These are phyloP conservation scores for Cyberlindnera mycetangii DNA, from an alignment of 805 yeast genomes.

Conservation along the genomic window DNA sequence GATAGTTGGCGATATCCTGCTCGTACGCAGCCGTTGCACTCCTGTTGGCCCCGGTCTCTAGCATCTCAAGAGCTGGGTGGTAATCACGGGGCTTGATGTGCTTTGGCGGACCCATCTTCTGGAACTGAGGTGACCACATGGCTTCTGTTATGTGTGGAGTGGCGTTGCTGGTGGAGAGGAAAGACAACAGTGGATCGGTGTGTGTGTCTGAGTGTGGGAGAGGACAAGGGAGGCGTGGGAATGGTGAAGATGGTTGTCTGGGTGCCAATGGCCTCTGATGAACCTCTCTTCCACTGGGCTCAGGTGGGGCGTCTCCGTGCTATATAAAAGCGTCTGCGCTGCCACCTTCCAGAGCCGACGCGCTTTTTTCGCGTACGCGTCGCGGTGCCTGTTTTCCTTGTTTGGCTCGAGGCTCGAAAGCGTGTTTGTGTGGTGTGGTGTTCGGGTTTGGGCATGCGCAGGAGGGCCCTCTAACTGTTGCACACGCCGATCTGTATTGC, in stretches of 20 bases:
- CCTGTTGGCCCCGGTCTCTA: slow-evolving; percentile 43
- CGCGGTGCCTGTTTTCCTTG: slow-evolving; percentile 2
- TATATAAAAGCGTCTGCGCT: background rate
- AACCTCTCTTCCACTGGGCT: background rate
- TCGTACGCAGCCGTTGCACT: slow-evolving; percentile 40
- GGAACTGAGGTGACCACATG: slow-evolving; percentile 26
- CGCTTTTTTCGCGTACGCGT: slow-evolving; percentile 7
- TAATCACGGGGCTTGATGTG: slow-evolving; percentile 21
- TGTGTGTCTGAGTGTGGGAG: background rate
- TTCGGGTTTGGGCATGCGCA: background rate
- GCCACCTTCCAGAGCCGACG: slow-evolving; percentile 2
- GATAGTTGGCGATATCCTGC: slow-evolving; percentile 38
- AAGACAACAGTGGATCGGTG: background rate
- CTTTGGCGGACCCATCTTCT: slow-evolving; percentile 30
- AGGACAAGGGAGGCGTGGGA: background rate
- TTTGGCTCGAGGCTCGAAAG: background rate
- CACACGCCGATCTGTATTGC: too few relatives aligned
- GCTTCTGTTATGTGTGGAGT: background rate
- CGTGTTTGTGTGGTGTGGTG: background rate
- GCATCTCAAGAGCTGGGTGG: slow-evolving; percentile 41
- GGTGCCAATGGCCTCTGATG: background rate
- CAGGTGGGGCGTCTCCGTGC: background rate
- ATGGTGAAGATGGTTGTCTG: too few relatives aligned
- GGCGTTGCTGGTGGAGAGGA: background rate
- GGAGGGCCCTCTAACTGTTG: too few relatives aligned